phyloP scores from a whole-genome alignment of 441 rosid species.

The Mallotus repandus region DNA sequence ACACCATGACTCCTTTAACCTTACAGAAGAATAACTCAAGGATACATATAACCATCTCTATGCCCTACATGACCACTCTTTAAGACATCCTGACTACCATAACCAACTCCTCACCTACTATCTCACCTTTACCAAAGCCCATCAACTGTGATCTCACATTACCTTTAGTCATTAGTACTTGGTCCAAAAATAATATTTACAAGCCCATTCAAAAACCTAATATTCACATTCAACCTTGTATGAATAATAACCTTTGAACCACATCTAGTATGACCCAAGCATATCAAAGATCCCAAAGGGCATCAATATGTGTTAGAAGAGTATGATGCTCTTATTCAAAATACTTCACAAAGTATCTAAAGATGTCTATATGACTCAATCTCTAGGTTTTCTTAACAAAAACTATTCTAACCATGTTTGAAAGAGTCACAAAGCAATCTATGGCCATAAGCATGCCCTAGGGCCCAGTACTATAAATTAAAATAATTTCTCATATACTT shows the following conservation, averaged over 20 bases:
- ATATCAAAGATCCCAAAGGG: background rate
- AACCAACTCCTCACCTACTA: no score
- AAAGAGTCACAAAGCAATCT: background rate
- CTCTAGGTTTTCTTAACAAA: background rate
- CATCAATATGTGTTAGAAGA: background rate
- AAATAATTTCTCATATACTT: background rate
- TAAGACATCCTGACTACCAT: no score
- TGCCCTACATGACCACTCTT: no score
- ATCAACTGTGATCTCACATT: background rate
- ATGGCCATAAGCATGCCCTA: background rate
- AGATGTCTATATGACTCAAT: background rate
- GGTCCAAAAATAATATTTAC: background rate
- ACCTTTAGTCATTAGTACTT: background rate
- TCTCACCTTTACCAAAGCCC: no score
- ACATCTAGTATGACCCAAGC: background rate
- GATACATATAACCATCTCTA: no score
- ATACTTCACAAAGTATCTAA: no score
- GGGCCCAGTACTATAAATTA: background rate
- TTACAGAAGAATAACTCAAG: no score
- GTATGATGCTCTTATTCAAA: background rate
- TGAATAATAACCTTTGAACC: background rate
- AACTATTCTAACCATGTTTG: no score
- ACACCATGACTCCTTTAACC: no score
- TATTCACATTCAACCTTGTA: background rate
- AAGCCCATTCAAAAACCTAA: conserved; percentile 7